Base-by-base conservation (phyloP, 495 filamentous ascomycete genomes). In the Bathelium albidoporum region DNA sequence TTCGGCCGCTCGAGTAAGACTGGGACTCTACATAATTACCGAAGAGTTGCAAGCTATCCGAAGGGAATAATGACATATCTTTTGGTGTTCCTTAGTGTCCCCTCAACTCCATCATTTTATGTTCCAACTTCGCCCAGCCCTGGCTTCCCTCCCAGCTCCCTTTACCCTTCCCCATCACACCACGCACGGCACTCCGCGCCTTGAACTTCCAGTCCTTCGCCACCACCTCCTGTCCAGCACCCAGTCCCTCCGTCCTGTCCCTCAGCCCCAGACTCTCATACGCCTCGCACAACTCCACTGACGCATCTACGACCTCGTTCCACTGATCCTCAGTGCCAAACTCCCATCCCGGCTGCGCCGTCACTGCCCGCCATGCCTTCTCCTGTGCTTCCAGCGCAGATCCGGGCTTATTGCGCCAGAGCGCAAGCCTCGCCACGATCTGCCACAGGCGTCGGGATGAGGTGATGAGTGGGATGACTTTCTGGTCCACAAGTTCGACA, bases 131-230 rank as follows among this genome's bases (percentile, higher is more conserved):
- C 59, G 80, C 78, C 86, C 86, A 97, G 63, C 82, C 88, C 62
- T 81, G 76, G 45, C 79, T 87, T 1, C 80, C 89, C 75, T 95
- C 91, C 90, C 91, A 97, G 4, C 73, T 81, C 66, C 89, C 86
- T 76, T 85, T 95, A 16, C 85, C 93, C 71, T 87, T 89, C 0
- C 91, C 88, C 76, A 91, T 76, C 7, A 97, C 83, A 26, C 87
- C 88, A 44, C 90, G 79, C 2, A 96, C 80, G 7, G 90, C 91
- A 72, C 84, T 90, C 71, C 90, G 79, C 1, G 89, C 87, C 82
- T 97, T 97, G 60, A 89, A 89, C 71, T 83, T 88, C 94, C 94
- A 97, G 71, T 78, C 81, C 58, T 74, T 77, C 39, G 83, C 85
- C 32, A 90, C 74, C 66, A 78, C 11, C 76, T 77, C 68, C 72